These are phyloP conservation scores for Blastocystis sp. DNA, from an alignment of 352 stramenopile genomes.

Conservation along the genomic window DNA sequence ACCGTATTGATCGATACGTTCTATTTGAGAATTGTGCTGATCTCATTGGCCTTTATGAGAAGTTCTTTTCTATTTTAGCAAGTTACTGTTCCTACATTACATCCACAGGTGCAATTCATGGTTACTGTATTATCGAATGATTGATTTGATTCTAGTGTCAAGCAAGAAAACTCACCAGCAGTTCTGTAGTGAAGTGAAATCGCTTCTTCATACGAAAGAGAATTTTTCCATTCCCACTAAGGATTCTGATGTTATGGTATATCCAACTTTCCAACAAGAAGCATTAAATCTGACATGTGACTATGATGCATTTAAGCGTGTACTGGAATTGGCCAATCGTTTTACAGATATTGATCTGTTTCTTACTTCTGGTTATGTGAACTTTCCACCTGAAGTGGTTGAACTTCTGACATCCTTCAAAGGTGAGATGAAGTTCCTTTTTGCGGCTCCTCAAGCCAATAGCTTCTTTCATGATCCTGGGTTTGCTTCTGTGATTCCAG, in stretches of 20 bases:
- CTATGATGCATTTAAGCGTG: not conserved
- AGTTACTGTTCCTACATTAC: constrained; percentile 19
- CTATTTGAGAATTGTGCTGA: constrained; percentile 69
- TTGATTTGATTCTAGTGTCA: not conserved
- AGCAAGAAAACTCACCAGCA: not conserved
- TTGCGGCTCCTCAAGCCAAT: constrained; percentile 59
- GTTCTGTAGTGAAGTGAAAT: not conserved
- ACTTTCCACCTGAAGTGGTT: constrained; percentile 36
- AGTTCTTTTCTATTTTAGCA: constrained; percentile 48
- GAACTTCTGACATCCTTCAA: not conserved
- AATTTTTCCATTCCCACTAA: not conserved
- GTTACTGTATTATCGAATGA: not conserved
- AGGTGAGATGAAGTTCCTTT: constrained; percentile 34
- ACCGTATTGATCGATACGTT: constrained; percentile 75
- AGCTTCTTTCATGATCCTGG: constrained; percentile 53
- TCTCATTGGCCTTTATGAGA: constrained; percentile 72
- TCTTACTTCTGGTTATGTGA: constrained; percentile 63
- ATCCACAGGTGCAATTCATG: not conserved
- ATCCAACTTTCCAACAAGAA: constrained; percentile 33
- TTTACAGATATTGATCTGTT: constrained; percentile 22
- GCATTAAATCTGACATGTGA: constrained; percentile 1
- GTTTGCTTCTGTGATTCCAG: constrained; percentile 56
- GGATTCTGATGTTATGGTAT: constrained; percentile 16
- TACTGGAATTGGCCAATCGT: not conserved
- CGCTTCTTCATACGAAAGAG: not conserved